A percentile compares a stretch with the other conserved stretches of the same genome.
phyloP scores from a whole-genome alignment of 345 rosid species.

The Carallia brachiata region DNA sequence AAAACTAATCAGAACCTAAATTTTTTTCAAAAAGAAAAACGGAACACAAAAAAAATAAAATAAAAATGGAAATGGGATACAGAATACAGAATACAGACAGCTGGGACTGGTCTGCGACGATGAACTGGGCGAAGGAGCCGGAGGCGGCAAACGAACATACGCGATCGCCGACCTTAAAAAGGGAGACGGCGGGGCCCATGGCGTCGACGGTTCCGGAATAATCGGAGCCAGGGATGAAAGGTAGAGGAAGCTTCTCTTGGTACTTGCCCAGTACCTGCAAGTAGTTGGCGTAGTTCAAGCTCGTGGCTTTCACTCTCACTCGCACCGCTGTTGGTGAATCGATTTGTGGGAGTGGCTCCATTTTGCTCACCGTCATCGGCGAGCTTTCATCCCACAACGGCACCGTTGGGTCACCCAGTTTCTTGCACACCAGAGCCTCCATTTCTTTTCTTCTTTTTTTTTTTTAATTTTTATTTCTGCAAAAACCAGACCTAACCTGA shows the following conservation, averaged over 20 bases:
- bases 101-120: conserved; percentile 68
- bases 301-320: conserved; percentile 78
- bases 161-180: conserved; percentile 67
- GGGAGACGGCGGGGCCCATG: conserved; percentile 58
- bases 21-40: background rate
- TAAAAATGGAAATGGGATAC: background rate
- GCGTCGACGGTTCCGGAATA: conserved; percentile 73
- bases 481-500: background rate
- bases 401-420: conserved; percentile 66
- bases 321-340: conserved; percentile 59
- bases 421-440: conserved; percentile 85
- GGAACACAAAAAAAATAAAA: background rate
- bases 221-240: conserved; percentile 94
- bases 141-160: conserved; percentile 64
- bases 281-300: conserved; percentile 94
- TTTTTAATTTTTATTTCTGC: background rate
- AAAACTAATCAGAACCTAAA: background rate
- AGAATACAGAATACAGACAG: conserved; percentile 32
- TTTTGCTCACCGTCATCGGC: conserved; percentile 47
- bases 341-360: conserved; percentile 58
- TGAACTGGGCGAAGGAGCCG: conserved; percentile 84
- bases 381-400: conserved; percentile 24
- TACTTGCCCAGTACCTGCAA: conserved; percentile 85
- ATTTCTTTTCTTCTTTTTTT: conserved; percentile 16
- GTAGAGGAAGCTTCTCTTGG: conserved; percentile 78